These are phyloP conservation scores for Porphyrellus sp. DNA, from an alignment of 1,284 basidiomycete genomes.

Conservation along the genomic window DNA sequence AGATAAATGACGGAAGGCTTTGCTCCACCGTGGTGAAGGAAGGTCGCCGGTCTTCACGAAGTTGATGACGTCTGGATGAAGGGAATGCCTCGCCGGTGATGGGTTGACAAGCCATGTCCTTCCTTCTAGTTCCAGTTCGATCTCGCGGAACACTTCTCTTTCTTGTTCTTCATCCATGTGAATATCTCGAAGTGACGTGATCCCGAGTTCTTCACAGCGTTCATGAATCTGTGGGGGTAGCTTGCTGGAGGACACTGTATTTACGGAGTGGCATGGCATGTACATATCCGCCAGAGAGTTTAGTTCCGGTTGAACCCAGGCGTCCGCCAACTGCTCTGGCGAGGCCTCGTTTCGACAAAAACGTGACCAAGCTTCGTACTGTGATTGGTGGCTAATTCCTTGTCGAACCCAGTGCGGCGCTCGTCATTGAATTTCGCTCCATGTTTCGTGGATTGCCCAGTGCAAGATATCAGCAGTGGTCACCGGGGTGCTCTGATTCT, in stretches of 20 bases:
- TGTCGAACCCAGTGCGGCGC: neutral
- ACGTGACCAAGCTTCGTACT: neutral
- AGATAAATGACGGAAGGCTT: neutral
- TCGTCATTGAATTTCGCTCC: neutral
- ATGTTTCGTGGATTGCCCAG: conserved; percentile 4
- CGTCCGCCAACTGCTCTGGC: neutral
- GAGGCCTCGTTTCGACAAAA: neutral
- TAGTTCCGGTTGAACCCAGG: conserved; percentile 1
- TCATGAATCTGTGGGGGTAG: neutral
- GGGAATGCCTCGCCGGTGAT: neutral
- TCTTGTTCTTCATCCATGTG: conserved; percentile 1
- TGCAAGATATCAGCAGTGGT: neutral
- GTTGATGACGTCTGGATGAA: neutral
- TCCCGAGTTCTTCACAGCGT: neutral
- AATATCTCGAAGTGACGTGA: neutral
- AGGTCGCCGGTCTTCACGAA: neutral
- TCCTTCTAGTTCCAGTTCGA: neutral
- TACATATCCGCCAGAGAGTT: conserved; percentile 4
- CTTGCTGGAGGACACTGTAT: neutral
- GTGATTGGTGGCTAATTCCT: neutral
- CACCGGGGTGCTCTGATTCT: neutral
- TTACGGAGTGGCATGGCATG: neutral
- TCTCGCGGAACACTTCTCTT: neutral
- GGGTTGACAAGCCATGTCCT: neutral
- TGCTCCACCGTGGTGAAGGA: neutral